Conservation (phyloP, 768 basidiomycete genomes). For the Leccinum barrowsii region DNA sequence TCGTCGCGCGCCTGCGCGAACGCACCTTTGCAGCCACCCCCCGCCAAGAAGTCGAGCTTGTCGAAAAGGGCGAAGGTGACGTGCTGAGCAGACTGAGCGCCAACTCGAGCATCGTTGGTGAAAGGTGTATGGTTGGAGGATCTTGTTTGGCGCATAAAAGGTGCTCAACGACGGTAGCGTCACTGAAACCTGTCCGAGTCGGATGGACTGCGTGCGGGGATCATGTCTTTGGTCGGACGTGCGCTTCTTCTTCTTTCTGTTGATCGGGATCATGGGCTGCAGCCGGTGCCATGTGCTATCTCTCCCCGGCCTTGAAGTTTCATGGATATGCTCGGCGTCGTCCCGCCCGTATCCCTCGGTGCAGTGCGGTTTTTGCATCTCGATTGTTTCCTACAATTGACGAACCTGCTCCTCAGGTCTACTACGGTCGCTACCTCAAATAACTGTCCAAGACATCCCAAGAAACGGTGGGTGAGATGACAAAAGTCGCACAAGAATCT, state of each 20-base stretch:
- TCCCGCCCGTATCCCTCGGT: slow-evolving; percentile 83
- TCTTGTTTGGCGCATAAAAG: not conserved
- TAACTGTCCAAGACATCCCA: slow-evolving; percentile 89
- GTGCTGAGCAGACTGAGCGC: slow-evolving; percentile 87
- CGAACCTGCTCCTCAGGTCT: slow-evolving; percentile 51
- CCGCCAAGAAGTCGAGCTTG: slow-evolving; percentile 87
- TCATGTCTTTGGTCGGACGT: slow-evolving; percentile 95
- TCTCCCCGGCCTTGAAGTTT: slow-evolving; percentile 71
- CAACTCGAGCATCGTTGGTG: slow-evolving; percentile 92
- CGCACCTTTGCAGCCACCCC: slow-evolving; percentile 80
- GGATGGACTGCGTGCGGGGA: slow-evolving; percentile 75
- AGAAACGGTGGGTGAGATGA: slow-evolving; percentile 95
- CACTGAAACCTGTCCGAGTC: slow-evolving; percentile 61
- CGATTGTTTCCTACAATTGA: slow-evolving; percentile 1
- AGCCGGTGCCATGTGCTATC: not conserved
- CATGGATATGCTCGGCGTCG: slow-evolving; percentile 83
- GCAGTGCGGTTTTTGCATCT: slow-evolving; percentile 44
- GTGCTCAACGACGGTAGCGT: slow-evolving; percentile 34
- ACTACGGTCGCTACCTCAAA: slow-evolving; percentile 94
- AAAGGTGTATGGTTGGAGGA: slow-evolving; percentile 50
- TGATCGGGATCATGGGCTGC: not conserved
- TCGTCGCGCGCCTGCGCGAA: slow-evolving; percentile 83
- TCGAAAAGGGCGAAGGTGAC: slow-evolving; percentile 91
- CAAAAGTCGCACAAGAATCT: slow-evolving; percentile 84
- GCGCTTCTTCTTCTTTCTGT: slow-evolving; percentile 30